Conservation (phyloP, 257 asterid species). For the Solanum ahanhuiri region DNA sequence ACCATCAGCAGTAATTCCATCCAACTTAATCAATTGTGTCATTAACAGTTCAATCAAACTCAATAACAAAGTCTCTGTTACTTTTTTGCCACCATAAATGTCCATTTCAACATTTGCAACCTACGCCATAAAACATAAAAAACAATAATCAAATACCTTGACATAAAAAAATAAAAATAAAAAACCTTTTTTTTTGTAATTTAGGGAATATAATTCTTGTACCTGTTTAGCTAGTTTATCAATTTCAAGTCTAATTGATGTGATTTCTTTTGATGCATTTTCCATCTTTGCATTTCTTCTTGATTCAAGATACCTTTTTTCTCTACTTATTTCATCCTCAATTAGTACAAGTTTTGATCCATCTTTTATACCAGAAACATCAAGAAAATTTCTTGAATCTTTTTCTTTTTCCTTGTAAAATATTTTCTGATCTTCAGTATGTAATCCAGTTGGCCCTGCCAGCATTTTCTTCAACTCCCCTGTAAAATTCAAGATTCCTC, state of each 20-base stretch:
- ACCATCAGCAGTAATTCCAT: slow-evolving; percentile 84
- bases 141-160: background rate
- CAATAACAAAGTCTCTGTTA: slow-evolving; percentile 47
- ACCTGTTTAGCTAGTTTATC: slow-evolving; percentile 81
- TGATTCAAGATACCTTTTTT: slow-evolving; percentile 37
- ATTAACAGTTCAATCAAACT: slow-evolving; percentile 64
- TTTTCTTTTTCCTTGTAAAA: slow-evolving; percentile 64
- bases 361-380: slow-evolving; percentile 51
- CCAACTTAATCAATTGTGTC: slow-evolving; percentile 79
- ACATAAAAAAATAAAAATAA: background rate
- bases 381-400: slow-evolving; percentile 64
- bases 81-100: slow-evolving; percentile 67
- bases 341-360: slow-evolving; percentile 58
- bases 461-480: slow-evolving; percentile 80
- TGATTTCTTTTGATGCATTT: slow-evolving; percentile 53
- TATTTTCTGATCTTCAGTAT: slow-evolving; percentile 58
- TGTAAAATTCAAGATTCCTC: slow-evolving; percentile 13
- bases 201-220: background rate
- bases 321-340: slow-evolving; percentile 61
- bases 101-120: slow-evolving; percentile 62
- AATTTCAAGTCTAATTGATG: slow-evolving; percentile 49
- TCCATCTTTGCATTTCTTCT: slow-evolving; percentile 47
- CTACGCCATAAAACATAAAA: slow-evolving; percentile 18
- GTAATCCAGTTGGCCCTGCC: slow-evolving; percentile 53
- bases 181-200: background rate